A percentile compares a stretch with the other conserved stretches of the same genome.
Conservation (phyloP, 1,284 basidiomycete species). For the Leccinum huronense region DNA sequence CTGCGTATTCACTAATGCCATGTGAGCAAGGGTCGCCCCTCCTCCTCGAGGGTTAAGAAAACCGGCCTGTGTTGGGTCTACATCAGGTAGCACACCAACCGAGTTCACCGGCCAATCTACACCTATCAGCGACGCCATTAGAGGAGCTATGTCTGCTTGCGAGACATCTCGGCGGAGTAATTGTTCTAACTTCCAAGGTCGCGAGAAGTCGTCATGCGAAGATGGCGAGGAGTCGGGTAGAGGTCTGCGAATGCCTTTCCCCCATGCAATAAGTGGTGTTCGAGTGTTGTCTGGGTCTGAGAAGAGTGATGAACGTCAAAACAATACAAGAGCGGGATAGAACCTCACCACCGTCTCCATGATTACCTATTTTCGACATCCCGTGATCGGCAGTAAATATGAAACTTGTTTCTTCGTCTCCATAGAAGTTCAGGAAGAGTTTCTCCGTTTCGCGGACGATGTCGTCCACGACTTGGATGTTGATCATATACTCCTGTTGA, state of each 20-base stretch:
- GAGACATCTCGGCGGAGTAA: slow-evolving; percentile 72
- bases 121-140: slow-evolving; percentile 77
- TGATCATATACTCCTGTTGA: slow-evolving; percentile 78
- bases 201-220: slow-evolving; percentile 70
- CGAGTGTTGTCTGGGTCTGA: slow-evolving; percentile 85
- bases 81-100: slow-evolving; percentile 71
- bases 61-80: slow-evolving; percentile 55
- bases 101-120: slow-evolving; percentile 74
- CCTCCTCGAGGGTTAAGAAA: slow-evolving; percentile 46
- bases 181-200: slow-evolving; percentile 57
- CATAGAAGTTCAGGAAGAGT: slow-evolving; percentile 65
- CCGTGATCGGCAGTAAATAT: slow-evolving; percentile 91
- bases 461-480: slow-evolving; percentile 78
- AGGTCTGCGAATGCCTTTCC: slow-evolving; percentile 70
- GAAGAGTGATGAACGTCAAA: slow-evolving; percentile 12
- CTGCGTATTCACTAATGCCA: slow-evolving; percentile 71
- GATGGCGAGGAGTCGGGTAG: slow-evolving; percentile 51
- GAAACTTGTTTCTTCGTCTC: slow-evolving; percentile 70
- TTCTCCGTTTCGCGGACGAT: slow-evolving; percentile 71
- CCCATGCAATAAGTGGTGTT: slow-evolving; percentile 86
- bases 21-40: slow-evolving; percentile 48
- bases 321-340: slow-evolving; percentile 10
- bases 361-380: slow-evolving; percentile 88
- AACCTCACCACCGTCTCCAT: slow-evolving; percentile 78
- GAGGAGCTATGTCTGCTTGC: slow-evolving; percentile 80